These are phyloP conservation scores for Fraxinus angustifolia DNA, from an alignment of 305 asterid species.

Conservation along the genomic window DNA sequence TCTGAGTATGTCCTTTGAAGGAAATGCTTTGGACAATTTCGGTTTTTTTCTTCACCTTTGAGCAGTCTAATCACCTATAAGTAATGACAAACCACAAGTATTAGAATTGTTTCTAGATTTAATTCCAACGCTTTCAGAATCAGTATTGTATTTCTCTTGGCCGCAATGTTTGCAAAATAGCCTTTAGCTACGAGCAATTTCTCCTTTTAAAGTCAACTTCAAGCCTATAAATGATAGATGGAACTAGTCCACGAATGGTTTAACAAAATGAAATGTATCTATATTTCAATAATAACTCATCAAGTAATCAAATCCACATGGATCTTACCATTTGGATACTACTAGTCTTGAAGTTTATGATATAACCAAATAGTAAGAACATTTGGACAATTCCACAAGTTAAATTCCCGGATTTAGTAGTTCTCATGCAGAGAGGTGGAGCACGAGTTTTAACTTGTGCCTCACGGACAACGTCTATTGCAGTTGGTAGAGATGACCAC, in stretches of 20 bases:
- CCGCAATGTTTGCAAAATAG: not conserved
- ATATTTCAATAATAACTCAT: not conserved
- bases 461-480: not conserved
- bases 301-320: not conserved
- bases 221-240: not conserved
- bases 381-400: not conserved
- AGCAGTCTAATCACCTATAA: conserved; percentile 42
- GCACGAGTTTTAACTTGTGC: not conserved
- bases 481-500: not conserved
- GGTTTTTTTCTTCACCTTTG: conserved; percentile 12
- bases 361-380: not conserved
- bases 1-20: conserved; percentile 52
- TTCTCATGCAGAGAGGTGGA: not conserved
- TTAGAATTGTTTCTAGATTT: not conserved
- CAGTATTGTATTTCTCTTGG: not conserved
- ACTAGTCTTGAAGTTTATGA: not conserved
- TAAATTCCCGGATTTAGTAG: not conserved
- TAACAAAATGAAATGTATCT: not conserved
- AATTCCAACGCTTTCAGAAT: not conserved
- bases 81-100: not conserved
- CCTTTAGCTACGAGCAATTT: not conserved
- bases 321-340: not conserved
- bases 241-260: not conserved
- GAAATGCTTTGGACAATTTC: not conserved
- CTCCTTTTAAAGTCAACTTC: not conserved